Evolutionary conservation across 2,329 filamentous ascomycete genomes (phyloP).

Genomic region (Cercospora sesami): DNA sequence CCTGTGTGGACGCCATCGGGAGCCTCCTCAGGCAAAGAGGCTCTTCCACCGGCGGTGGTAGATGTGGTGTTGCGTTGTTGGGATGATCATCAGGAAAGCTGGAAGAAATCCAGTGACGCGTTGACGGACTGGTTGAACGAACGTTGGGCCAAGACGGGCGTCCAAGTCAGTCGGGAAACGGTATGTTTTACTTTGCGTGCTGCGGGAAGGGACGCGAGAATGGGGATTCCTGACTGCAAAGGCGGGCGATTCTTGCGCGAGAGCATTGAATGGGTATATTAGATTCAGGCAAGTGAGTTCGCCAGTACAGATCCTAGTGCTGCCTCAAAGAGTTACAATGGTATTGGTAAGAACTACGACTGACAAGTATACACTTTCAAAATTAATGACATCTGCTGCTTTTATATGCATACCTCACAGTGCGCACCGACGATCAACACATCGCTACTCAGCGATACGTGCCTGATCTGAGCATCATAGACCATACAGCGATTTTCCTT

Average conservation of each 20-base stretch:
- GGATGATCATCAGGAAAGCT: slow-evolving; percentile 25
- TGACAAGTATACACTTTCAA: background rate
- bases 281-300: background rate
- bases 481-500: background rate
- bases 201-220: slow-evolving; percentile 24
- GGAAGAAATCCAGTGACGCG: slow-evolving; percentile 29
- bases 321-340: background rate
- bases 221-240: slow-evolving; percentile 27
- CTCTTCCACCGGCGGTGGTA: slow-evolving; percentile 26
- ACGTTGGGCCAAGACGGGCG: slow-evolving; percentile 33
- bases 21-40: slow-evolving; percentile 12
- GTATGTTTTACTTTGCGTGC: slow-evolving; percentile 30
- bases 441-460: background rate
- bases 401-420: background rate
- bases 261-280: slow-evolving; percentile 10
- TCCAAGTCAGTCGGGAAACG: slow-evolving; percentile 27
- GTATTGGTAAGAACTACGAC: background rate
- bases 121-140: slow-evolving; percentile 34
- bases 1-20: slow-evolving; percentile 10
- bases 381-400: background rate
- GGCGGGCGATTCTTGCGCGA: slow-evolving; percentile 19
- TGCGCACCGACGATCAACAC: background rate
- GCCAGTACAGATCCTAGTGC: background rate
- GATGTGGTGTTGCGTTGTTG: slow-evolving; percentile 27
- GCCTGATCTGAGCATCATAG: background rate